phyloP scores from a whole-genome alignment of 2,329 filamentous ascomycete genomes.

The Epichloe bromicola region DNA sequence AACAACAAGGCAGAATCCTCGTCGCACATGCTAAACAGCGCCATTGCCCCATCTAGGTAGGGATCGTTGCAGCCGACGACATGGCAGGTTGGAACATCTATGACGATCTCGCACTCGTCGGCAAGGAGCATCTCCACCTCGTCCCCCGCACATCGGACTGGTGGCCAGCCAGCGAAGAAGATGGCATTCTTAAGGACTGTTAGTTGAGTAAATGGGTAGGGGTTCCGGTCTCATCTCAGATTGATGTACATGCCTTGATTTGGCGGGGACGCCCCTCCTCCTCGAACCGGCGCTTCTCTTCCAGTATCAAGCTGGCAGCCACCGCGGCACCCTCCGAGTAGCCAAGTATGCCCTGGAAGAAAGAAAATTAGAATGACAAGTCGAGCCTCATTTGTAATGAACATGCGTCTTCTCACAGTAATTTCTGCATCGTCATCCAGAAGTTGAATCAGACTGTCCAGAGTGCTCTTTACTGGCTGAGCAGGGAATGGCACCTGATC shows the following conservation, averaged over 20 bases:
- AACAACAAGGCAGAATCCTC: constrained; percentile 43
- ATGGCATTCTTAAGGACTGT: constrained; percentile 10
- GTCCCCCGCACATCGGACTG: constrained; percentile 23
- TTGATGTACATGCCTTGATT: constrained; percentile 25
- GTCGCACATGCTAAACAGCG: constrained; percentile 47
- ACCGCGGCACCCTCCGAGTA: constrained; percentile 45
- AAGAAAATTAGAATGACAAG: not conserved
- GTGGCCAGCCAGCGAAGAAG: constrained; percentile 39
- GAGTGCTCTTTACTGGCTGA: not conserved
- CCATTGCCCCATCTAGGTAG: constrained; percentile 44
- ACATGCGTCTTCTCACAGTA: not conserved
- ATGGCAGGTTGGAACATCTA: constrained; percentile 36
- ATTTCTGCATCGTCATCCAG: constrained; percentile 2
- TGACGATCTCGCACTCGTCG: constrained; percentile 31
- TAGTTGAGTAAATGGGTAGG: not conserved
- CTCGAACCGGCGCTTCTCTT: constrained; percentile 20
- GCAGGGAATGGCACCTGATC: not conserved
- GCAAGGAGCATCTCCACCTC: constrained; percentile 27
- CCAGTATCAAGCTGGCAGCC: constrained; percentile 35
- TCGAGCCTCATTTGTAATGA: not conserved
- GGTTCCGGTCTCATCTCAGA: too few species aligned
- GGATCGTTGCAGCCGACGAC: constrained; percentile 41
- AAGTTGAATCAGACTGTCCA: not conserved
- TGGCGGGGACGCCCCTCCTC: constrained; percentile 1
- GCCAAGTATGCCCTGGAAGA: constrained; percentile 33